Evolutionary conservation across 495 filamentous ascomycete species (phyloP), one percentile per base, ranked within the genome.

Genomic region (Glonium stellatum): DNA sequence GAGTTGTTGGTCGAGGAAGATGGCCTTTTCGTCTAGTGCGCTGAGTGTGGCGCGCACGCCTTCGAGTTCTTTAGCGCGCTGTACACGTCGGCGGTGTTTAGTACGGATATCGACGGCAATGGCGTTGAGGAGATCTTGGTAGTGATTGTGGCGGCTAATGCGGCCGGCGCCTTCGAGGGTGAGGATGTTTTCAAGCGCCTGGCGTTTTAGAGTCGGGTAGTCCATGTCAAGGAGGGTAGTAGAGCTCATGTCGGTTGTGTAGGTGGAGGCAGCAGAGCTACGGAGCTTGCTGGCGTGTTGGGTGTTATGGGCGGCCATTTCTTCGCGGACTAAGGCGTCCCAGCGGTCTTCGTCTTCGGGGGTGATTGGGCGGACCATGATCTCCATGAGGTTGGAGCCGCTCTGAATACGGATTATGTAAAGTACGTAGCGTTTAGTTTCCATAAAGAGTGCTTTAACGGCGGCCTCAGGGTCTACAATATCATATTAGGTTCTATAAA

Each of bases 321-420:
- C 93, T 48, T 97, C 90, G n/a, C 79, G 78, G 27, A 97, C 79
- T 54, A 99, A 76, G 51, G 79, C 76, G 60, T 86, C 80, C 93
- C 93, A 99, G 68, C 88, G 84, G 59, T 88, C 80, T 68, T 96
- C 90, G 65, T 99, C 93, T 71, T 97, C 93, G 41, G 78, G 77
- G 0, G 80, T 84, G 55, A 96, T 92, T 5, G 88, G 88, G 63
- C 92, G 92, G 61, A 96, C 87, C 70, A 99, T 86, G 59, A 99
- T 95, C 57, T 97, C 91, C 79, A 96, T 86, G 39, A 99, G 78
- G 67, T 92, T 95, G 41, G 83, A 71, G n/a, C 93, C 93, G 4
- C 87, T 87, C 72, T 99, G 93, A 18, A 99, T 87, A 47, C 93
- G 85, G 67, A 99, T 97, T 70, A 99, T 96, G 73, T 97, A 99